Base-by-base conservation (phyloP, 352 stramenopile species). In the Phytophthora megakarya region DNA sequence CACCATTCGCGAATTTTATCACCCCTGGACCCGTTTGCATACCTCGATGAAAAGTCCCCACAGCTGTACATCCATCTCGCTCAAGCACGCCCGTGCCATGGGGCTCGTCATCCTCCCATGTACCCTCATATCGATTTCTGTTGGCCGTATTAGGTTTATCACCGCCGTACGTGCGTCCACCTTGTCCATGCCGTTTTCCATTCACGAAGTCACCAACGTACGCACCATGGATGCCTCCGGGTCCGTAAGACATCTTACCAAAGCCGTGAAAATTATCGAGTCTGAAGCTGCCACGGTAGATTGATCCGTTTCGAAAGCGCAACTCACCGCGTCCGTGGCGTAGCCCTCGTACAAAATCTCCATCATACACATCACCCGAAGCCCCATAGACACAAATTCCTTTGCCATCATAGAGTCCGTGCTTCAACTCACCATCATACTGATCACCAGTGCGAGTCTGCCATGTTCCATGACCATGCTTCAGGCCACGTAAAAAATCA, bases 331-430 rank as follows among this genome's bases (percentile, higher is more conserved):
- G 52, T n/a, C 82, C 81, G 33, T 90, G 67, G 60, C 78, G 89
- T 43, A 81, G 71, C 5, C 85, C 81, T 35, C 76, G 71, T 26
- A 75, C 55, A 67, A 86, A 93, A 2, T 88, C 70, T 0, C 85
- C 85, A 15, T 91, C 80, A 46, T 88, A 93, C n/a, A 87, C 69
- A 47, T 90, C 72, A 15, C 85, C 81, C 22, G 55, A 68, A 25
- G 75, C 72, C 5, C 74, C 72, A 53, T 89, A 90, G 30, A 78
- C 72, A 10, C 79, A 90, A 0, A 81, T 51, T 22, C 86, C 86
- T 37, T 70, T 69, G 6, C 84, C 83, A 23, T 89, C 59, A 37
- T 83, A 93, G 4, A 76, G 55, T 19, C 81, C 81, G 26, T 75
- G 42, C 26, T 69, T 54, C 32, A 90, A 84, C 35, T 78, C 54